Conservation (phyloP, 148 eudicot genomes). For the Fagopyrum homotropicum region DNA sequence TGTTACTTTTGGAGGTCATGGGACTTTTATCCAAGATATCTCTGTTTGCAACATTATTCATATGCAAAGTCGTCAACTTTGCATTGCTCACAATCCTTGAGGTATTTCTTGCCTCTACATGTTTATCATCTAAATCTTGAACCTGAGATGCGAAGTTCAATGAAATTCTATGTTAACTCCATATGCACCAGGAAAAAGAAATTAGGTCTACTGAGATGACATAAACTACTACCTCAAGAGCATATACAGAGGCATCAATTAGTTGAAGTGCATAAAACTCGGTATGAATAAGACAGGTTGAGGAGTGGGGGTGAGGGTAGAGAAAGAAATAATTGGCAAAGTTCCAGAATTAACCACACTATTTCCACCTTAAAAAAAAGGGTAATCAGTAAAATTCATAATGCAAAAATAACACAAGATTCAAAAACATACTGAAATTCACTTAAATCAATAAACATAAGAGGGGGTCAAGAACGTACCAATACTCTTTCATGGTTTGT, state of each 20-base stretch:
- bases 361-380: background rate
- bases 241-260: background rate
- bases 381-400: background rate
- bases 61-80: slow-evolving; percentile 39
- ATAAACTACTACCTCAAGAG: background rate
- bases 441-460: background rate
- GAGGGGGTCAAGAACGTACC: slow-evolving; percentile 28
- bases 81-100: slow-evolving; percentile 36
- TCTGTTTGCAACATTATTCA: slow-evolving; percentile 28
- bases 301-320: background rate
- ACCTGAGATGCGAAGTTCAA: slow-evolving; percentile 10
- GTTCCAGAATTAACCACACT: background rate
- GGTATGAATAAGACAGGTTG: background rate
- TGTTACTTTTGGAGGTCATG: slow-evolving; percentile 22
- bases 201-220: background rate
- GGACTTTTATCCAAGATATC: slow-evolving; percentile 22
- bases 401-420: background rate
- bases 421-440: background rate
- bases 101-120: slow-evolving; percentile 31
- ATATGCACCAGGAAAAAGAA: background rate
- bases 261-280: background rate
- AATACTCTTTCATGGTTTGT: slow-evolving; percentile 22
- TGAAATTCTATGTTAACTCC: background rate
- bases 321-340: background rate
- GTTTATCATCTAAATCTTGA: slow-evolving; percentile 40